Base-by-base conservation (phyloP, 2,329 filamentous ascomycete genomes). In the Apiospora sp. region DNA sequence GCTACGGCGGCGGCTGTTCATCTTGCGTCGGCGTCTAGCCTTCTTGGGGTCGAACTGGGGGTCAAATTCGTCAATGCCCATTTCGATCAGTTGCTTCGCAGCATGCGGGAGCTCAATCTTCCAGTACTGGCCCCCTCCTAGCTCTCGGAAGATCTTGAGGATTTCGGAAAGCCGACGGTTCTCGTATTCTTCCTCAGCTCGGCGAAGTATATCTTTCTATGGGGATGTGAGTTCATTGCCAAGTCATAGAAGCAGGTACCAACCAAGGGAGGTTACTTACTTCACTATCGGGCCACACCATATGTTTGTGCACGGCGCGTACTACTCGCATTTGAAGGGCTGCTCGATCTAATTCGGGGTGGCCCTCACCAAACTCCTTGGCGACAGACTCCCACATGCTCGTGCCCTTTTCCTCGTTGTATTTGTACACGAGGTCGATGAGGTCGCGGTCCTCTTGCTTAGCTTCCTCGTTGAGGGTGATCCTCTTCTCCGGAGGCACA, bases 321-420 rank as follows among this genome's bases (percentile, higher is more conserved):
- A 85, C 85, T 54, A 89, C 83, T 77, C 86, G 87, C 88, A 90
- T 90, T 75, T 90, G 88, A 5, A 90, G 82, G 69, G 84, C 84
- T 68, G 88, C 86, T 74, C 87, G 86, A 49, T 84, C 82, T 71
- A 81, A 80, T 24, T 77, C 77, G 22, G 75, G 72, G 54, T 72
- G 77, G 7, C 81, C 82, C 19, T 80, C 80, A 73, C 83, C 77
- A 73, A 83, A 90, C 72, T 86, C 84, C 6, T 77, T 78, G 68
- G 84, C 83, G 72, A 90, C 89, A 51, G 83, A 82, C 34, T 88
- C 85, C 88, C 88, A 90, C 87, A 90, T 90, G 46, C 88, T 87
- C 74, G 88, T 87, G 22, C 88, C 88, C 75, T 87, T 88, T 70
- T 84, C 82, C 27, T 84, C 76, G 22, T 84, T 80, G 75, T 85